phyloP scores from a whole-genome alignment of 805 yeast species.

The Sugiyamaella valdiviana region DNA sequence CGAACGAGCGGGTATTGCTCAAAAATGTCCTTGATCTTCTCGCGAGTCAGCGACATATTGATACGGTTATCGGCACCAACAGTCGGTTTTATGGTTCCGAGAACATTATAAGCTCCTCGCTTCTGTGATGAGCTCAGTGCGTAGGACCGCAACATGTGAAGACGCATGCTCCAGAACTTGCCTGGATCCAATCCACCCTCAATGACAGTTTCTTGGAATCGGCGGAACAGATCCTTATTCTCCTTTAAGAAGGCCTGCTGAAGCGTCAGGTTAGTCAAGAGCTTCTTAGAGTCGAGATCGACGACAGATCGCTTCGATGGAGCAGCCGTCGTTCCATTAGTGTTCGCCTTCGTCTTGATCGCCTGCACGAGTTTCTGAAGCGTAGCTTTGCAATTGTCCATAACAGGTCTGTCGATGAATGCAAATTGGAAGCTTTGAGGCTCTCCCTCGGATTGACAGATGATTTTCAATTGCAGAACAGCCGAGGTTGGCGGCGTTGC shows the following conservation, averaged over 20 bases:
- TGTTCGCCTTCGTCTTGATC: neutral
- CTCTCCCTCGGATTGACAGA: constrained; percentile 25
- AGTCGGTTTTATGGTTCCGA: constrained; percentile 89
- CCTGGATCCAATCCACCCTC: constrained; percentile 59
- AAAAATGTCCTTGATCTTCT: constrained; percentile 81
- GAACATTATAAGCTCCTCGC: constrained; percentile 87
- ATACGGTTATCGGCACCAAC: constrained; percentile 91
- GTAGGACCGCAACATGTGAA: constrained; percentile 73
- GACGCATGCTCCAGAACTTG: constrained; percentile 81
- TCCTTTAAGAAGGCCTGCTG: constrained; percentile 73
- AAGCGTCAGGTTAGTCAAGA: constrained; percentile 64
- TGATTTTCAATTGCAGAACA: constrained; percentile 58
- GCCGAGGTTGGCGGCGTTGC: constrained; percentile 65
- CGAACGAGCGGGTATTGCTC: constrained; percentile 89
- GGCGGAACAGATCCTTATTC: constrained; percentile 60
- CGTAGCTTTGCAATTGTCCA: constrained; percentile 27
- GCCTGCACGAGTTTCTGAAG: neutral
- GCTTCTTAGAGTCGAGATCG: constrained; percentile 48
- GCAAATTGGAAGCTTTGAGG: constrained; percentile 6
- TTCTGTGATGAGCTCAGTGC: constrained; percentile 82
- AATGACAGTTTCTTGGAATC: constrained; percentile 85
- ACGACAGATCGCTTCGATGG: constrained; percentile 19
- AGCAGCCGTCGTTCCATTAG: constrained; percentile 18
- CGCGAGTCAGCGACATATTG: constrained; percentile 86
- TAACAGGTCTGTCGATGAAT: constrained; percentile 30